Base-by-base conservation (phyloP, 2,329 filamentous ascomycete genomes). In the Kalmusia sp. region DNA sequence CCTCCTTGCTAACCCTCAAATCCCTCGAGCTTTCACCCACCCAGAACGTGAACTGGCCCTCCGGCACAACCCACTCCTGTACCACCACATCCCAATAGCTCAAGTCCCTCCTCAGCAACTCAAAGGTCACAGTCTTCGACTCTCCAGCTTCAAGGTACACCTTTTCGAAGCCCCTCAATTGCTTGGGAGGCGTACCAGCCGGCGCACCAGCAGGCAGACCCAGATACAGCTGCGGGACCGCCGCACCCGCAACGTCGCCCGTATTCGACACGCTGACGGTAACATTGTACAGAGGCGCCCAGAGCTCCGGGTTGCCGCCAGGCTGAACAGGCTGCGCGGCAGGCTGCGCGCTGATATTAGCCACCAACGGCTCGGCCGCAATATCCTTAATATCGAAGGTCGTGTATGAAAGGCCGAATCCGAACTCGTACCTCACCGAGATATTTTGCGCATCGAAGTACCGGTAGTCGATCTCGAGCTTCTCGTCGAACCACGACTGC, bases 381-480 rank as follows among this genome's bases (percentile, higher is more conserved):
- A 95, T 75, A 68, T 89, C 79, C 22, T 86, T 84, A 76, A 92
- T 90, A 54, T 84, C 72, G 68, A 96, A 93, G 8, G 82, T 91
- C 5, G 90, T 91, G 80, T 95, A 96, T 2, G 62, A 67, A 8
- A 96, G 79, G 54, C 92, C 92, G 65, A 84, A 90, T 5, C 91
- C 91, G 64, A 95, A 96, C 66, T 92, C 90, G 73, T 87, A 95
- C 58, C 90, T 84, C 2, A 90, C 89, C 1, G 84, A 83, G 43
- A 84, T 82, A 61, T 85, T 80, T 43, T 80, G 67, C 57, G 80
- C 80, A 74, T 95, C 91, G 47, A 95, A 91, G 69, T 87, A 79
- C 41, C 88, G 84, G 77, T 92, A 91, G 75, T 95, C 91, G 68
- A 96, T 92, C 71, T 92, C 90, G 46, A 89, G 77, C 8, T 81